Conservation (phyloP, 2,329 filamentous ascomycete species). For the Alternaria incomplexa region DNA sequence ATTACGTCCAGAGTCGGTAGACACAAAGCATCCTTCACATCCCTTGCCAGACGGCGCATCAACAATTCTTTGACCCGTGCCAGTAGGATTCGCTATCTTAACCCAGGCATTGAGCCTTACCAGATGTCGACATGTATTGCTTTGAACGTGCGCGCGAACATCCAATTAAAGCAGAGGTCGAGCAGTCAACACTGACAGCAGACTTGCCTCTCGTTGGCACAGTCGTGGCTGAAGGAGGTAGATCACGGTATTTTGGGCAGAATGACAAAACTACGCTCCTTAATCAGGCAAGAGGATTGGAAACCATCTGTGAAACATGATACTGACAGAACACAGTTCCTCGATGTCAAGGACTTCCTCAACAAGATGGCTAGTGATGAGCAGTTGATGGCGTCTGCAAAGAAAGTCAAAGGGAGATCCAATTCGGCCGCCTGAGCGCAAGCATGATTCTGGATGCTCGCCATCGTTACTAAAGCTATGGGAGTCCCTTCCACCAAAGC, state of each 20-base stretch:
- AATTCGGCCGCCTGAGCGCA: conserved; percentile 9
- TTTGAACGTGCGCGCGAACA: conserved; percentile 1
- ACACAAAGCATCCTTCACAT: neutral
- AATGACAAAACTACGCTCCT: conserved; percentile 28
- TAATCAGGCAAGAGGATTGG: conserved; percentile 22
- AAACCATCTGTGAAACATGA: neutral
- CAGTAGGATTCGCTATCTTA: neutral
- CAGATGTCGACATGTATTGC: conserved; percentile 18
- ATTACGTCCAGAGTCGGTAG: neutral
- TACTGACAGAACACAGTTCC: conserved; percentile 19
- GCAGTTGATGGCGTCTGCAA: conserved; percentile 20
- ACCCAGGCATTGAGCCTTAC: neutral
- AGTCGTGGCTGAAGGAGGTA: conserved; percentile 24
- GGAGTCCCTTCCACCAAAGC: conserved; percentile 25
- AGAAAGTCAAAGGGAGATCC: conserved; percentile 19
- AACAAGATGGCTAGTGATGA: conserved; percentile 18
- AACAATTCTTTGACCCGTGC: neutral
- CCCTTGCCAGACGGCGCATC: neutral
- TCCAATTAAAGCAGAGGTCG: neutral
- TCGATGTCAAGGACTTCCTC: conserved; percentile 23
- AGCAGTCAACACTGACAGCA: neutral
- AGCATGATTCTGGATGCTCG: conserved; percentile 14
- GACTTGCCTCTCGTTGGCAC: conserved; percentile 16
- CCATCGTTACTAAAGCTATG: conserved; percentile 24
- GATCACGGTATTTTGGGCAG: conserved; percentile 26